Base-by-base conservation (phyloP, 495 filamentous ascomycete genomes). In the Ramalina intermedia region DNA sequence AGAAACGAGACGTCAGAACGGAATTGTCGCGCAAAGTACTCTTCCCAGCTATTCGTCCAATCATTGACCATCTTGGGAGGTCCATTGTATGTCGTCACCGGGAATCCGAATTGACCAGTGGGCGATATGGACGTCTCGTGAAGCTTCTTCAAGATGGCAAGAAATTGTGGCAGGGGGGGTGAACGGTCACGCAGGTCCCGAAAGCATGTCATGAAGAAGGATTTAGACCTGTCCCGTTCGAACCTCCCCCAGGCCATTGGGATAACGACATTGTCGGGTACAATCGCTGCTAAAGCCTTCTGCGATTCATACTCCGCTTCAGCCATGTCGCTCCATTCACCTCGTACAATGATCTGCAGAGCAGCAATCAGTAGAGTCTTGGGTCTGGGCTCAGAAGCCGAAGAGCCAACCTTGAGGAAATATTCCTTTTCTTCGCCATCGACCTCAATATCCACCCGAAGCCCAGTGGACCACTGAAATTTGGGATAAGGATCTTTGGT, bases 281-380 rank as follows among this genome's bases (percentile, higher is more conserved):
- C 1, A 17, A 67, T 40, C 2, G 40, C 36, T 41, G 69, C 50
- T 33, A 33, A 9, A 72, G 66, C 62, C 18, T 46, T 62, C 53
- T 66, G 66, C 2, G 70, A 69, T 33, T 69, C 63, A 54, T 61
- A 70, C 53, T 73, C 70, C 16, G 64, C 64, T 0, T 55, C 26
- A 37, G 65, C 55, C 61, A 73, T 69, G 16, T 51, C 29, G 12
- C 29, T 33, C 29, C 29, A 33, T 33, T 33, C 29, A 33, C 29
- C 8, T 33, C 12, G 29, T 13, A 7, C 8, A 33, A 33, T 11
- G 29, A 33, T 33, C 29, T 33, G 8, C 8, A 33, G 29, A 33
- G 7, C 12, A 33, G 8, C 29, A 9, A 33, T 33, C 29, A 33
- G 29, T 33, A 33, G 29, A 33, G 29, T 9, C 29, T 24, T 33